phyloP scores from a whole-genome alignment of 306 rosid genomes.

The Malus sylvestris region DNA sequence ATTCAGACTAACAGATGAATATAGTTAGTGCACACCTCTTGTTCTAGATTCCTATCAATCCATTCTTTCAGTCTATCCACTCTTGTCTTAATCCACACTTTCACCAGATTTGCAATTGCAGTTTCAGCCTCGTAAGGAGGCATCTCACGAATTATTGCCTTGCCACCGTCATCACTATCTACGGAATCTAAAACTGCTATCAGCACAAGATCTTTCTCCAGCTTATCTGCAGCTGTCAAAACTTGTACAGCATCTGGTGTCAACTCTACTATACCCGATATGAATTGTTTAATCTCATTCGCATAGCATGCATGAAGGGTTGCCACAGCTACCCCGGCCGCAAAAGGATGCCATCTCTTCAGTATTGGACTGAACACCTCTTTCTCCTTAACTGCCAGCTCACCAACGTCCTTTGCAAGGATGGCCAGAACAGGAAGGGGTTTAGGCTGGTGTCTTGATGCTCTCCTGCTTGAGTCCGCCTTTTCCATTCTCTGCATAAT shows the following conservation, averaged over 20 bases:
- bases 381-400: conserved; percentile 75
- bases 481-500: conserved; percentile 81
- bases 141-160: conserved; percentile 98
- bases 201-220: conserved; percentile 95
- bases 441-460: conserved; percentile 79
- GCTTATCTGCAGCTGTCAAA: conserved; percentile 90
- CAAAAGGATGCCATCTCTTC: conserved; percentile 91
- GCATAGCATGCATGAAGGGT: conserved; percentile 93
- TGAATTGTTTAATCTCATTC: conserved; percentile 81
- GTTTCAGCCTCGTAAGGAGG: conserved; percentile 94
- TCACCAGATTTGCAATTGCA: conserved; percentile 88
- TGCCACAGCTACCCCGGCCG: conserved; percentile 97
- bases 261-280: conserved; percentile 72
- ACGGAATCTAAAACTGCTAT: conserved; percentile 96
- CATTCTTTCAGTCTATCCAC: conserved; percentile 82
- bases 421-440: conserved; percentile 85
- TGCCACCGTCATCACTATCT: conserved; percentile 95
- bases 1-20: background rate
- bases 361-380: conserved; percentile 82
- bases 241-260: conserved; percentile 96
- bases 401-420: conserved; percentile 94
- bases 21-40: conserved; percentile 63
- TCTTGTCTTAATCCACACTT: conserved; percentile 83
- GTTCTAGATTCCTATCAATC: conserved; percentile 93
- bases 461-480: conserved; percentile 96